phyloP scores from a whole-genome alignment of 441 rosid genomes.

The Pelargonium australe region DNA sequence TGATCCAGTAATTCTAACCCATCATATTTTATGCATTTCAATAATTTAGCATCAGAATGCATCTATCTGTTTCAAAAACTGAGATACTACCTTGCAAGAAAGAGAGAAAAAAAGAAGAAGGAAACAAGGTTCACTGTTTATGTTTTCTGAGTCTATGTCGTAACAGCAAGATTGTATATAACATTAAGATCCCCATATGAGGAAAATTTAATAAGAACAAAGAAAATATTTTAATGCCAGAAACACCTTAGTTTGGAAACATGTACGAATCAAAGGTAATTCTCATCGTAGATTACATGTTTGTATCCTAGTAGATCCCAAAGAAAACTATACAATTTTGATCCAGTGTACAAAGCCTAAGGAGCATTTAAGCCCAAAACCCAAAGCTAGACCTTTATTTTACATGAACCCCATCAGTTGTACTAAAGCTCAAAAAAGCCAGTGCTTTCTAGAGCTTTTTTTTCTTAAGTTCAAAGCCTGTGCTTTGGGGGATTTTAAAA shows the following conservation, averaged over 20 bases:
- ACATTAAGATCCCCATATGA: neutral
- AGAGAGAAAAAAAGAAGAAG: neutral
- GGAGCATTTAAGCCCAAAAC: too few relatives aligned
- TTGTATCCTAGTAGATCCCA: neutral
- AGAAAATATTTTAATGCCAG: neutral
- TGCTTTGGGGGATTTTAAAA: too few relatives aligned
- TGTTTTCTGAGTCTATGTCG: neutral
- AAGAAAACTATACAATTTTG: too few relatives aligned
- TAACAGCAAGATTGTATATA: neutral
- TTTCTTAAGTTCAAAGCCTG: too few relatives aligned
- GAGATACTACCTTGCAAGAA: neutral
- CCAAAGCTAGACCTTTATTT: too few relatives aligned
- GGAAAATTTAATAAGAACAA: neutral
- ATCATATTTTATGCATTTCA: neutral
- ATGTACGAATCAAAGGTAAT: neutral
- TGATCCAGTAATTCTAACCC: neutral
- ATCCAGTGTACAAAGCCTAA: too few relatives aligned
- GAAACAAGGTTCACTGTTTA: neutral
- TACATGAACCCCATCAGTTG: too few relatives aligned
- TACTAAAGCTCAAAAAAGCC: too few relatives aligned
- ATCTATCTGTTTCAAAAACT: neutral
- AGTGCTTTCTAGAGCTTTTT: too few relatives aligned
- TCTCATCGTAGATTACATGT: neutral
- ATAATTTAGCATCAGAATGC: slow-evolving; percentile 3
- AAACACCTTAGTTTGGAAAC: neutral